Base-by-base conservation (phyloP, 1,284 basidiomycete species). In the Tausonia pullulans region DNA sequence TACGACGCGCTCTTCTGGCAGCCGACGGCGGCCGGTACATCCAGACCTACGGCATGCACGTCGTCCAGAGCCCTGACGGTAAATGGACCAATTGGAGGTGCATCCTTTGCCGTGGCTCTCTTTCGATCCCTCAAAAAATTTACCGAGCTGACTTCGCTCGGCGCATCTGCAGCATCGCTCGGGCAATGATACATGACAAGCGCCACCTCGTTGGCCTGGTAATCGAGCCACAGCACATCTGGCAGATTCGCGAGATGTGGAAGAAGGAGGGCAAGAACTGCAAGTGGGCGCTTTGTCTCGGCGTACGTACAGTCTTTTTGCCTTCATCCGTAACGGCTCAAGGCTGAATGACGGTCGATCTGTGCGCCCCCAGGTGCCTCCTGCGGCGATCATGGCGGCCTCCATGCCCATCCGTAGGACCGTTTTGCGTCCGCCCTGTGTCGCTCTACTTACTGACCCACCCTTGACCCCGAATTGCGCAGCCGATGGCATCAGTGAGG, bases 41-140 rank as follows among this genome's bases (percentile, higher is more conserved):
- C 52, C 66, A 67, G 55, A 67, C 66, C 13, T 67, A 67, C 56
- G 60, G 66, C 8, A 64, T 67, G 62, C 66, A 67, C 56, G 61
- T 67, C 40, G 57, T 67, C 10, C 49, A 50, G 46, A 53, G 50
- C 11, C 66, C 66, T 6, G 66, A 67, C 27, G 66, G 66, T 11
- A 67, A 67, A 60, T 67, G 66, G 66, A 64, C 63, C n/a, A 67
- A 67, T 59, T 67, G 66, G 66, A 48, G 40, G 61, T 62, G 40
- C 46, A 10, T 16, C 5, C 44, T 57, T 8, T 2, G 27, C 27
- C 27, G 27, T 27, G 27, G 27, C 27, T 27, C 27, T 27, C 27
- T 27, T 51, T 51, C 16, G 2, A n/a, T 51, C 2, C 11, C 49
- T 51, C 16, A 2, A 51, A 51, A 11, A 2, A 51, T 51, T 51